phyloP scores from a whole-genome alignment of 202 grass and related monocot genomes.

The Carex arenaria region DNA sequence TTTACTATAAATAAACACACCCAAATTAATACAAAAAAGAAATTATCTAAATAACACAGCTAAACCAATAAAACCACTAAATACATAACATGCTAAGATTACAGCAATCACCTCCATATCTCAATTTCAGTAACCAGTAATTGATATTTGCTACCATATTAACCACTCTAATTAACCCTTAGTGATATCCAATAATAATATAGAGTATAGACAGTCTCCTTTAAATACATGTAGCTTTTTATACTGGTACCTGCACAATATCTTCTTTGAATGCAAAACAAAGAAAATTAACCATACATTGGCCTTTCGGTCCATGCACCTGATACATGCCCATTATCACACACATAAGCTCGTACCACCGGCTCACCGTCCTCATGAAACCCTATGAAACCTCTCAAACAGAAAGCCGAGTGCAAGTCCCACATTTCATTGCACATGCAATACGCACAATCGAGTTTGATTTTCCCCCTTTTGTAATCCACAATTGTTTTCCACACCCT shows the following conservation, averaged over 20 bases:
- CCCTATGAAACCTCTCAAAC: constrained; percentile 82
- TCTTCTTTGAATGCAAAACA: background rate
- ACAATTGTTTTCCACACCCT: constrained; percentile 66
- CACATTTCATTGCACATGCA: constrained; percentile 61
- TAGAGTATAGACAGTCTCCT: background rate
- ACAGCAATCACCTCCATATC: background rate
- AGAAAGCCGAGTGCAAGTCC: constrained; percentile 92
- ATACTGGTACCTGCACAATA: background rate
- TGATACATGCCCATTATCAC: constrained; percentile 90
- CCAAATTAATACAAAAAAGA: background rate
- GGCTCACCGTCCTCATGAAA: constrained; percentile 97
- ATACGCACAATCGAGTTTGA: constrained; percentile 73
- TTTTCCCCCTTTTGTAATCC: constrained; percentile 52
- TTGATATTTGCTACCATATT: background rate
- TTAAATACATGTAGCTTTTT: background rate
- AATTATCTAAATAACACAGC: background rate
- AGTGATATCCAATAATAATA: background rate
- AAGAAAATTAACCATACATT: constrained; percentile 54
- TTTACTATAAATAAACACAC: background rate
- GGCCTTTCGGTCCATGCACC: constrained; percentile 89
- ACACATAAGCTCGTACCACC: constrained; percentile 84
- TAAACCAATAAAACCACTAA: background rate
- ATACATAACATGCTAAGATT: background rate
- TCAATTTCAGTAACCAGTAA: background rate
- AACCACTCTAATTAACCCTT: background rate